Base-by-base conservation (phyloP, 768 basidiomycete species). In the Cyathus striatus region DNA sequence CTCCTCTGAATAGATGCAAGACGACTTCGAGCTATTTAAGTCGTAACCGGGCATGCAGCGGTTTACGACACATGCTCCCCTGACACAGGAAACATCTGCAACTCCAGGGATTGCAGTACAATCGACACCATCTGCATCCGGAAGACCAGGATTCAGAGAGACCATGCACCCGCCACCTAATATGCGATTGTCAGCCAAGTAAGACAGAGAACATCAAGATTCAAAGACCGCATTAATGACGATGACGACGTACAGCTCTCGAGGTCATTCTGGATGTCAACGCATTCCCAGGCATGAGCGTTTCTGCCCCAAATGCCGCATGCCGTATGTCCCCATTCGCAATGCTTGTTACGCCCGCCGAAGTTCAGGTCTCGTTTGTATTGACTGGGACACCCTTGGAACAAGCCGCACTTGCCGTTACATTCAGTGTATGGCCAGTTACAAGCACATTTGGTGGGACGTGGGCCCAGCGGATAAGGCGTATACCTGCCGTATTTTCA, bases 211-310 rank as follows among this genome's bases (percentile, higher is more conserved):
- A 17, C 6, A 24, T 23, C 25, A 5, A 22, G 42, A 40, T 23
- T 3, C 21, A 10, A 21, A 16, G 14, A 23, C 5, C n/a, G n/a
- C n/a, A n/a, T n/a, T n/a, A n/a, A n/a, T n/a, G n/a, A n/a, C n/a
- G n/a, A n/a, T n/a, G n/a, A n/a, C n/a, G n/a, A 69, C 75, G 44
- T 42, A 78, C 76, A 79, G 57, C 75, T 76, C 55, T 75, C 76
- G 6, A 79, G 62, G 30, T 78, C 73, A 30, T 52, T 59, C 45
- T 57, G 61, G 1, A 67, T 73, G 49, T 78, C 54, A 35, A 79
- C 49, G 44, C 76, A 77, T 45, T 78, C 76, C 70, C 72, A 76
- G 2, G 69, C 64, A 2, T 60, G 56, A 10, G 55, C 46, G 13
- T 53, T 52, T 10, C 68, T 57, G 14, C 70, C 68, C 20, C 59